Evolutionary conservation across 2,329 filamentous ascomycete species (phyloP), one percentile per base, ranked within the genome.

Genomic region (Fusarium caatingaense): DNA sequence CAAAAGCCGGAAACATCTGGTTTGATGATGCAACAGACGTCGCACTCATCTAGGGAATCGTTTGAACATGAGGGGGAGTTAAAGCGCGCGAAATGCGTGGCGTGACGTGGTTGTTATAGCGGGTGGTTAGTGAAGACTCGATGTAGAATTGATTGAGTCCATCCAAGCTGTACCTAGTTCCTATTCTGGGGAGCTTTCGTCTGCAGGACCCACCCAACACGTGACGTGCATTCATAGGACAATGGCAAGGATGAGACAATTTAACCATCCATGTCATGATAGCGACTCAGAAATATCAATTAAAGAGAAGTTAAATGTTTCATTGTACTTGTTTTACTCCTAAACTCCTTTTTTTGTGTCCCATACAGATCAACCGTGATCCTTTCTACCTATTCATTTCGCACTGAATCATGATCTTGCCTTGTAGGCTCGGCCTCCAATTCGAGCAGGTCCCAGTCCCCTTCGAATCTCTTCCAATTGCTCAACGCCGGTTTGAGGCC

Each of bases 391-490:
- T 42, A 47, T 47, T 25, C 32, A 21, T 53, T 45, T 30, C 20
- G 37, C 13, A 12, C 44, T 25, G 25, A 34, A 47, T 53, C 55
- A 23, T 37, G 32, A 37, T 20, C 18, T 72, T 64, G 71, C 56
- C 68, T 71, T 64, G 68, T 56, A 18, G 34, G 34, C 18, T 37
- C 72, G 69, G 42, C 73, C 73, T 11, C 68, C 77, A 60, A 97
- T 79, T 64, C 89, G 88, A 30, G 94, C 92, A 27, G 92, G 92
- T 0, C 95, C 95, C 60, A 98, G 80, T 9, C 89, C 93, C 69
- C 87, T 87, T 56, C 96, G 86, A 54, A 99, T 91, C 81, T 98
- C 95, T 71, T 98, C 96, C 64, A 98, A 84, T 83, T 98, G 93
- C 80, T 93, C 90, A 70, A 98, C 85, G 1, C 96, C 96, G 64